These are phyloP conservation scores for Backusella luteola DNA, from an alignment of 192 early-diverging fungal species.

Conservation along the genomic window DNA sequence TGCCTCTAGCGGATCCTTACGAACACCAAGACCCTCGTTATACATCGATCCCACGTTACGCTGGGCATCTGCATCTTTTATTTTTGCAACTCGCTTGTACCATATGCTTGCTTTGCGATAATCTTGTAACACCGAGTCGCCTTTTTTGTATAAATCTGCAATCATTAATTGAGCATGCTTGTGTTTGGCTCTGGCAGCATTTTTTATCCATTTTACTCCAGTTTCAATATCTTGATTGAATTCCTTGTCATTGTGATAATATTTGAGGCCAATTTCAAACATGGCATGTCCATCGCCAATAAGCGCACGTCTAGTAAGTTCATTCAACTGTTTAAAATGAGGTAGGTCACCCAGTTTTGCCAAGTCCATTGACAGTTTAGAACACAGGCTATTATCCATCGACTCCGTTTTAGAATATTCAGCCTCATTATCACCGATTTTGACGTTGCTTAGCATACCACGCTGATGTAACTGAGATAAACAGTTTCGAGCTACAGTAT, in stretches of 20 bases:
- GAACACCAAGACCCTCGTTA: neutral
- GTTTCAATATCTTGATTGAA: neutral
- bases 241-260: neutral
- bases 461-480: neutral
- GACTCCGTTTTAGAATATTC: neutral
- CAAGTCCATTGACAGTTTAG: neutral
- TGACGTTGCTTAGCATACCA: neutral
- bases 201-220: neutral
- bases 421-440: neutral
- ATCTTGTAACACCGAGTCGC: neutral
- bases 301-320: neutral
- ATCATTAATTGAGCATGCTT: neutral
- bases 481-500: neutral
- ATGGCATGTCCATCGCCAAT: neutral
- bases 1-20: neutral
- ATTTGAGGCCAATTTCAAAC: neutral
- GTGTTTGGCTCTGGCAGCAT: neutral
- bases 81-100: neutral
- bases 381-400: neutral
- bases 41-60: neutral
- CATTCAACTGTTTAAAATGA: neutral
- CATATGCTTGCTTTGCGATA: neutral
- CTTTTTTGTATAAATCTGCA: neutral
- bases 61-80: neutral
- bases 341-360: neutral